Evolutionary conservation across 1,139 yeast genomes (phyloP), one percentile per base, ranked within the genome.

Genomic region (Taphrina betulina): DNA sequence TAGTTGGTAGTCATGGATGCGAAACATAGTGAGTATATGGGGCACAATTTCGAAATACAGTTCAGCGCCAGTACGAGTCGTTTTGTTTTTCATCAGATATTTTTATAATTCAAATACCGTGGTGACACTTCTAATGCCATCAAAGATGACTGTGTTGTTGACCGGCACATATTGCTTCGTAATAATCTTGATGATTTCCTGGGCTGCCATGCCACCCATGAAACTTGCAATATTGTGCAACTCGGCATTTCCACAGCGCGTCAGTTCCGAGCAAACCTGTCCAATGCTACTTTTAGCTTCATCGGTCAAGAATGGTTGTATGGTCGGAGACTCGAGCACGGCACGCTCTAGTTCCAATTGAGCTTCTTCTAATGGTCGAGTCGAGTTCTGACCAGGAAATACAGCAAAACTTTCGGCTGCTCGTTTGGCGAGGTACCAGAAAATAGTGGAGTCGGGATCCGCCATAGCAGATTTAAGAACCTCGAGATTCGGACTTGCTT

Each of bases 161-260:
- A 85, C 66, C 0, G 95, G 90, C 3, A 82, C 74, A 63, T 84
- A 87, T 67, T 88, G 95, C 45, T 78, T 78, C 1, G 95, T 78
- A 38, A 62, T 36, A 57, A 65, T 66, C 63, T 84, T 85, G 57
- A 83, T 73, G 7, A 78, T 78, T 65, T 88, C 96, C 66, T 88
- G 95, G 16, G 88, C 81, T 0, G 80, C 86, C 8, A 86, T 71
- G 0, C 95, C 95, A 3, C 95, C 95, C 63, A 85, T 71, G n/a
- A 84, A 68, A 0, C 83, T 69, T 0, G 79, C 69, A 10, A 77
- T 74, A 60, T 78, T 78, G 54, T 76, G 72, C 17, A 80, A 57
- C 60, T 77, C 79, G 0, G 63, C 61, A 2, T 78, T 76, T 3
- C 72, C 69, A 7, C 71, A 65, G 44, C 82, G 69, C 2, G 57